These are phyloP conservation scores for Colletotrichum horii DNA, from an alignment of 2,329 filamentous ascomycete species.

Conservation along the genomic window DNA sequence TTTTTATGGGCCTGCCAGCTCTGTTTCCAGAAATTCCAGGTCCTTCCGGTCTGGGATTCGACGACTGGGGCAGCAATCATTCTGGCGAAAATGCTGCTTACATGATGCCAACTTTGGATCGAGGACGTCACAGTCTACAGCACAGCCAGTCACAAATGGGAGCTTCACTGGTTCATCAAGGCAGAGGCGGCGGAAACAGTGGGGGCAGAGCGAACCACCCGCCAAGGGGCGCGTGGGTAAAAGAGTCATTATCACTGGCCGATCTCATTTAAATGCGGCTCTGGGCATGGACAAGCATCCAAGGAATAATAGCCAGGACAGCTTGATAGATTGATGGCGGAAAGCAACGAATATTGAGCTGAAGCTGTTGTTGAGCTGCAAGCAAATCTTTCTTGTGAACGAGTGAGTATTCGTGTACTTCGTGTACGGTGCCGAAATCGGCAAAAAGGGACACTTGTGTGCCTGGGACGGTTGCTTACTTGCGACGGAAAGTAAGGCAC, in stretches of 20 bases:
- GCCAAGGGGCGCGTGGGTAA: constrained; percentile 1
- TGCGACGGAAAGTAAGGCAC: background rate
- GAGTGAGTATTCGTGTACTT: background rate
- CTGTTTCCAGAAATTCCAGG: background rate
- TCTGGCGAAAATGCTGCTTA: background rate
- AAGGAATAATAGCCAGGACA: background rate
- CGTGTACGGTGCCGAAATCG: background rate
- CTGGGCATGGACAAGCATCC: constrained; percentile 5
- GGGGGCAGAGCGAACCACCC: background rate
- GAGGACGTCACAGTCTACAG: background rate
- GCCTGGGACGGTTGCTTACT: background rate
- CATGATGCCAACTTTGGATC: background rate
- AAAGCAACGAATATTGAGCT: background rate
- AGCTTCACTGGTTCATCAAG: background rate
- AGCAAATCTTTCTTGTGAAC: background rate
- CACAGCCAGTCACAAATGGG: background rate
- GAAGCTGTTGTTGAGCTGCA: background rate
- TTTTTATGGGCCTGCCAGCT: background rate
- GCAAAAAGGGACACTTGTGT: background rate
- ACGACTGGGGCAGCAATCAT: background rate
- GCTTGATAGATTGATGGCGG: background rate
- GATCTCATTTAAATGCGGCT: constrained; percentile 16
- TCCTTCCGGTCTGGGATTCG: background rate
- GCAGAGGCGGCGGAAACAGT: background rate
- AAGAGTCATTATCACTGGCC: constrained; percentile 5